These are phyloP conservation scores for Clonostachys chloroleuca DNA, from an alignment of 2,329 filamentous ascomycete genomes.

Conservation along the genomic window DNA sequence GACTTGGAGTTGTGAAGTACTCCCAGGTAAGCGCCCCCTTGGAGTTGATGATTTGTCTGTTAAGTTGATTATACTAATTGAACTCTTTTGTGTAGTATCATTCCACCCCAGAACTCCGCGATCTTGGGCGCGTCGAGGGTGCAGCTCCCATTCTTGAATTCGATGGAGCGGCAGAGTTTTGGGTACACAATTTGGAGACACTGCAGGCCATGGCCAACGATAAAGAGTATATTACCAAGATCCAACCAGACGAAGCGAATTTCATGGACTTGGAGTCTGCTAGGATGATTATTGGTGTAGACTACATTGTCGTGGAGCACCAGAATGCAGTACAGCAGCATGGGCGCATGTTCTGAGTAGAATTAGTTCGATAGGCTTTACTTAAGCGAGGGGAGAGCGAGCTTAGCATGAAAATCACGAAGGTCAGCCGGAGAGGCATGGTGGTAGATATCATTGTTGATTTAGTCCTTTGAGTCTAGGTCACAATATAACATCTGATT, in stretches of 20 bases:
- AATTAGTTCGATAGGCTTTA: too few species aligned
- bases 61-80: neutral
- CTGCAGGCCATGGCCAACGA: conserved; percentile 6
- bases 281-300: neutral
- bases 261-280: neutral
- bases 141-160: conserved; percentile 6
- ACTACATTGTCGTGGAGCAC: neutral
- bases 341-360: neutral
- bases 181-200: conserved; percentile 7
- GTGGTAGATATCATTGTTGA: too few species aligned
- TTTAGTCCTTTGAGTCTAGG: too few species aligned
- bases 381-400: too few species aligned
- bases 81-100: neutral
- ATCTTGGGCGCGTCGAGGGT: conserved; percentile 3
- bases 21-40: neutral
- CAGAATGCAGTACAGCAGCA: neutral
- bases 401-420: too few species aligned
- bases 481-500: too few species aligned
- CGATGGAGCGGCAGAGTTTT: conserved; percentile 9
- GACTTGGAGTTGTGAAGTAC: conserved; percentile 2
- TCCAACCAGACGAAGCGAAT: neutral
- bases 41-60: too few species aligned
- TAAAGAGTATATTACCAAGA: conserved; percentile 12
- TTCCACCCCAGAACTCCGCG: conserved; percentile 3
- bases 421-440: too few species aligned